Evolutionary conservation across 2,329 filamentous ascomycete species (phyloP), one percentile per base, ranked within the genome.

Genomic region (Hypoxylon sp.): DNA sequence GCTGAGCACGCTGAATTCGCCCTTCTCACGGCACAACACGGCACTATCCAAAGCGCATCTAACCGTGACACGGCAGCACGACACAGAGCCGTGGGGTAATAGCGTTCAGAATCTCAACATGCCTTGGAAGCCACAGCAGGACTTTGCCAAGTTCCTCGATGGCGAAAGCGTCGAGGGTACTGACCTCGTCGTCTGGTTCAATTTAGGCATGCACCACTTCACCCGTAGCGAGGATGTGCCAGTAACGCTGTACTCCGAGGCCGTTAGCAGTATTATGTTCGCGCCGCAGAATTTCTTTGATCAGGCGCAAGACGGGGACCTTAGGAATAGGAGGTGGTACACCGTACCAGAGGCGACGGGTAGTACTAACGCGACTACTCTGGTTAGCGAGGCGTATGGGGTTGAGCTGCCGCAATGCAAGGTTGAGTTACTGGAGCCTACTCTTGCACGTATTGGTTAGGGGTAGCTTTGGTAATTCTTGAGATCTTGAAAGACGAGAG

Each of bases 201-300:
- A 86, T 71, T 75, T 87, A 8, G 84, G 84, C 48, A 84, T 84
- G 76, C 84, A 87, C 71, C 84, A 86, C 70, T 79, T 85, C 22
- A 84, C 83, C 1, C 78, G 79, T 26, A 77, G 78, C 37, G 79
- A 80, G 68, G 80, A 81, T 55, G 66, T 81, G 1, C 77, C 77
- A n/a, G 75, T 76, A 47, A 79, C 77, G 10, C 51, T 79, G 60
- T 77, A 76, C 61, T 81, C 78, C 6, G 78, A 80, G 22, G 81
- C 81, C 1, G 81, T 83, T 33, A 80, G 78, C 3, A 78, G 78
- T 24, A 72, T 84, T 51, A 74, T 79, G 58, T 77, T 83, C 61
- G 79, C 79, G 70, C 82, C 81, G 3, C 70, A 81, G 29, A 83
- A 84, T 47, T 83, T 73, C 68, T 74, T 74, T 59, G 71, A 74